Conservation (phyloP, 2,329 filamentous ascomycete species). For the Tolypocladium capitatum region DNA sequence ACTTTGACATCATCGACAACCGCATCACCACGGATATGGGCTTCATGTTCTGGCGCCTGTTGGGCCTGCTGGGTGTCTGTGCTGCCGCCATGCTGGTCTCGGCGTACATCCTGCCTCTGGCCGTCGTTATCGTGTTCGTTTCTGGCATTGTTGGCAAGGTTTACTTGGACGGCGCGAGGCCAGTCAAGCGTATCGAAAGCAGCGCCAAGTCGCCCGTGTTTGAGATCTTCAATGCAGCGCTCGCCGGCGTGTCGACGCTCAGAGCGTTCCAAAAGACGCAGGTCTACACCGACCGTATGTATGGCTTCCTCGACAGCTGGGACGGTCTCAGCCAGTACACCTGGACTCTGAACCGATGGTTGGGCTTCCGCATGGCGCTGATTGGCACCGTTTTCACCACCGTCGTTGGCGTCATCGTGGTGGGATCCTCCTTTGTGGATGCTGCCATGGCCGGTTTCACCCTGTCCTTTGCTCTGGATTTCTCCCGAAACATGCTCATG, state of each 20-base stretch:
- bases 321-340: conserved; percentile 52
- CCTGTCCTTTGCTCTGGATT: conserved; percentile 59
- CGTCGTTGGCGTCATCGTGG: conserved; percentile 50
- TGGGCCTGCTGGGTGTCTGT: conserved; percentile 53
- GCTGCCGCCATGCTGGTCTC: conserved; percentile 57
- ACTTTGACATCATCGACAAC: conserved; percentile 63
- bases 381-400: conserved; percentile 57
- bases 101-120: conserved; percentile 49
- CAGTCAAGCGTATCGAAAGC: conserved; percentile 65
- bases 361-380: conserved; percentile 57
- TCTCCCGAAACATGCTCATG: conserved; percentile 51
- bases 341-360: conserved; percentile 65
- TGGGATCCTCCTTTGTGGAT: conserved; percentile 47
- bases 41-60: conserved; percentile 43
- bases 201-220: conserved; percentile 68
- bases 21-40: conserved; percentile 50
- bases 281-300: conserved; percentile 58
- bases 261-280: conserved; percentile 59
- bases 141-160: conserved; percentile 43
- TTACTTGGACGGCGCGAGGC: conserved; percentile 59
- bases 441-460: conserved; percentile 64
- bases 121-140: conserved; percentile 41
- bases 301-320: conserved; percentile 54
- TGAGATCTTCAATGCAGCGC: conserved; percentile 62
- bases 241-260: conserved; percentile 62